Conservation (phyloP, 345 rosid genomes). For the Dipteronia dyeriana region DNA sequence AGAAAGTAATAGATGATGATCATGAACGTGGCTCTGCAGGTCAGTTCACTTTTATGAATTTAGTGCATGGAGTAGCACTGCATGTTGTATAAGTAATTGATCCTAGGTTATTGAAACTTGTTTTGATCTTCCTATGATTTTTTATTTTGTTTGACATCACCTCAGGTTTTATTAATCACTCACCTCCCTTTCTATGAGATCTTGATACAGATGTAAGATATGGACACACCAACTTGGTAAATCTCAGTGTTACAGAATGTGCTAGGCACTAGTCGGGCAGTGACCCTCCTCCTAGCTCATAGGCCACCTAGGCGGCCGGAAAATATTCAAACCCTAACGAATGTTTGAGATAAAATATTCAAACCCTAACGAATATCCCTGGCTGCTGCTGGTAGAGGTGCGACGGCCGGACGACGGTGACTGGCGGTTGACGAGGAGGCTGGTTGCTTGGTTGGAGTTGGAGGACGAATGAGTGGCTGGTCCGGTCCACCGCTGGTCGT, state of each 20-base stretch:
- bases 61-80: slow-evolving; percentile 13
- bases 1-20: slow-evolving; percentile 41
- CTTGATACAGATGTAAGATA: not conserved
- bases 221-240: not conserved
- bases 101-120: slow-evolving; percentile 7
- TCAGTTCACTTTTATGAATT: slow-evolving; percentile 25
- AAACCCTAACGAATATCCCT: no score
- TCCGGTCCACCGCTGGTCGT: no score
- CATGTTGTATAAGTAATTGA: not conserved
- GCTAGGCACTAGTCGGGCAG: no score
- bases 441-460: no score
- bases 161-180: not conserved
- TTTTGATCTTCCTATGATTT: not conserved
- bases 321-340: no score
- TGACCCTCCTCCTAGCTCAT: no score
- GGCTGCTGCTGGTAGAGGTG: no score
- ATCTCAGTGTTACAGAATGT: not conserved
- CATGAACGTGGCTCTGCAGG: slow-evolving; percentile 46
- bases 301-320: no score
- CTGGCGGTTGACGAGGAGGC: no score
- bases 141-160: not conserved
- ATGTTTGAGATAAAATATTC: no score
- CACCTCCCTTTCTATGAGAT: not conserved
- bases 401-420: no score
- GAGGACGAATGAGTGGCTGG: no score